A percentile compares a stretch with the other conserved stretches of the same genome.
Conservation (phyloP, 2,329 filamentous ascomycete species). For the Paracamarosporium sp. region DNA sequence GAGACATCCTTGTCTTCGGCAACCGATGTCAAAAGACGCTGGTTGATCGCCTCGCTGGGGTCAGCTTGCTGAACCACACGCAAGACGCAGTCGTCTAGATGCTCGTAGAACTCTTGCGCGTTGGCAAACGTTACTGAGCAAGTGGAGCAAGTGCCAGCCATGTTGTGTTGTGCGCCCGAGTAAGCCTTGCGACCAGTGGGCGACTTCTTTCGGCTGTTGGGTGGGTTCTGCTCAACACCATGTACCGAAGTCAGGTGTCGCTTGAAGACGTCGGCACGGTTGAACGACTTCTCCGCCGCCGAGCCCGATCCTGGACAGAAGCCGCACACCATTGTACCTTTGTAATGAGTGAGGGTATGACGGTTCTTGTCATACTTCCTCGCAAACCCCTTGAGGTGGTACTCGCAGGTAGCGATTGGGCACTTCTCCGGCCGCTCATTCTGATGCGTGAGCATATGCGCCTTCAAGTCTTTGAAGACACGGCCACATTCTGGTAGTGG, state of each 20-base stretch:
- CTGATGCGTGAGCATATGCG: constrained; percentile 94
- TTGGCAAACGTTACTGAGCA: constrained; percentile 84
- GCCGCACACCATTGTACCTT: constrained; percentile 95
- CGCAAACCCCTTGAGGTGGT: constrained; percentile 90
- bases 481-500: constrained; percentile 84
- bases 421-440: constrained; percentile 92
- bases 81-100: constrained; percentile 77
- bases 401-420: constrained; percentile 89
- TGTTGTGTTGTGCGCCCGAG: constrained; percentile 74
- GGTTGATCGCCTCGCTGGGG: constrained; percentile 51
- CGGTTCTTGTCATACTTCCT: constrained; percentile 97
- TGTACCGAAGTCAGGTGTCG: constrained; percentile 89
- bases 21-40: constrained; percentile 48
- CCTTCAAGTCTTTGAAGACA: constrained; percentile 88
- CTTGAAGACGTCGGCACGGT: constrained; percentile 95
- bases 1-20: constrained; percentile 49
- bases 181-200: constrained; percentile 67
- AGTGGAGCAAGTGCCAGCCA: constrained; percentile 88
- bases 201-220: constrained; percentile 84
- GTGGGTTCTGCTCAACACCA: constrained; percentile 89
- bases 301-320: constrained; percentile 92
- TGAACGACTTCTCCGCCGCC: constrained; percentile 91
- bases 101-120: constrained; percentile 97
- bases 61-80: constrained; percentile 62
- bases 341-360: constrained; percentile 94